These are phyloP conservation scores for Takakia lepidozioides DNA, from an alignment of 225 moss, liverwort and hornwort species.

Conservation along the genomic window DNA sequence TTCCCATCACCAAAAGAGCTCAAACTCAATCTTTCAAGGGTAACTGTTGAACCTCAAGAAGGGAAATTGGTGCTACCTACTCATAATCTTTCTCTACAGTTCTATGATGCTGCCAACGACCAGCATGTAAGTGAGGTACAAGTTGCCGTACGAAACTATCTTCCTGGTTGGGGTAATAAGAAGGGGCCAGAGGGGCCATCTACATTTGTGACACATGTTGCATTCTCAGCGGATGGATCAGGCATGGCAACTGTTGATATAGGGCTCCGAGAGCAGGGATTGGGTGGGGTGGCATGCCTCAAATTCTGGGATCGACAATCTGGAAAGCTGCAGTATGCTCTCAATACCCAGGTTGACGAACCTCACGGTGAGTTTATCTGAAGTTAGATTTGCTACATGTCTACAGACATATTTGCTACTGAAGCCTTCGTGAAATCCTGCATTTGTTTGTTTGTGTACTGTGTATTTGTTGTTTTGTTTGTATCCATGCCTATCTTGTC, in stretches of 20 bases:
- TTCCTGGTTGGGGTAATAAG: constrained; percentile 17
- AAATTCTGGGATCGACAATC: constrained; percentile 69
- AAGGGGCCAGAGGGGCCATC: constrained; percentile 14
- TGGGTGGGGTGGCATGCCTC: constrained; percentile 58
- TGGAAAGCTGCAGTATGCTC: constrained; percentile 24
- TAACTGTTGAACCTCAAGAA: constrained; percentile 45
- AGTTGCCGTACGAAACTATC: constrained; percentile 47
- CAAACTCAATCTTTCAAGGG: constrained; percentile 29
- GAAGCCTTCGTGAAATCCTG: too few species aligned
- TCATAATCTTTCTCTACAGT: constrained; percentile 67
- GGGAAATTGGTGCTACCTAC: constrained; percentile 72
- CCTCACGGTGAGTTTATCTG: constrained; percentile 47
- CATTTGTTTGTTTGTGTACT: too few species aligned
- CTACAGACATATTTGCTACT: too few species aligned
- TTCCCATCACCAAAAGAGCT: constrained; percentile 24
- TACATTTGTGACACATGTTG: constrained; percentile 76
- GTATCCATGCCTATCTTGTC: too few species aligned
- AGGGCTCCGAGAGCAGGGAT: constrained; percentile 48
- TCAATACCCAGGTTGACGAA: constrained; percentile 75
- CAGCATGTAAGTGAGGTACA: constrained; percentile 52
- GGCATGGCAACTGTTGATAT: constrained; percentile 86
- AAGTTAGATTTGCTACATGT: too few species aligned
- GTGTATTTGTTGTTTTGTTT: too few species aligned
- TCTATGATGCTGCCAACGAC: constrained; percentile 61
- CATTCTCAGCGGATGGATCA: constrained; percentile 68